These are phyloP conservation scores for Suillus lakei DNA, from an alignment of 768 basidiomycete genomes.

Conservation along the genomic window DNA sequence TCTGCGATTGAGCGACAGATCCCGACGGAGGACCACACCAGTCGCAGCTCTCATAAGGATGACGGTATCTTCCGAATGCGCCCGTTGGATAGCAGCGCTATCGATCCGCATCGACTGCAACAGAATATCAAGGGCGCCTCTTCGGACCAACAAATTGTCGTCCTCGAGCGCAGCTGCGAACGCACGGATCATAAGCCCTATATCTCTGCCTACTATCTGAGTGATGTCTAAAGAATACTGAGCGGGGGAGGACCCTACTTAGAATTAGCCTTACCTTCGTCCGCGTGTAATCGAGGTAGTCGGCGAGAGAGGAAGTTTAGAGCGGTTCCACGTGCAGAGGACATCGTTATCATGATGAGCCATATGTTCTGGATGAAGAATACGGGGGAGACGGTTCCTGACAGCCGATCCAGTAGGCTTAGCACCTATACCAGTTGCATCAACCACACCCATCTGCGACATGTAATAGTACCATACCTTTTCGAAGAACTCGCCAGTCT, in stretches of 20 bases:
- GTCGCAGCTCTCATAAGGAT: constrained; percentile 88
- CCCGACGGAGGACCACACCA: constrained; percentile 88
- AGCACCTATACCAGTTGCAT: constrained; percentile 61
- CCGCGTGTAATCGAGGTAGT: constrained; percentile 68
- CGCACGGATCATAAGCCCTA: constrained; percentile 93
- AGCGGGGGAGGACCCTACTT: constrained; percentile 8
- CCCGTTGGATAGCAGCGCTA: constrained; percentile 68
- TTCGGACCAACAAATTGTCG: constrained; percentile 87
- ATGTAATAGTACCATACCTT: constrained; percentile 49
- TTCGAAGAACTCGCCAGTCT: constrained; percentile 97
- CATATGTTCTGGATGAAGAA: constrained; percentile 98
- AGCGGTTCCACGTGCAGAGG: constrained; percentile 82
- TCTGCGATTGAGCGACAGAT: constrained; percentile 90
- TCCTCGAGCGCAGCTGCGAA: constrained; percentile 93
- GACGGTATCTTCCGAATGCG: constrained; percentile 71
- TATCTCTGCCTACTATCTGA: constrained; percentile 78
- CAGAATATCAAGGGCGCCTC: constrained; percentile 85
- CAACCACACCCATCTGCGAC: not conserved
- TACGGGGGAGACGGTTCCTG: constrained; percentile 80
- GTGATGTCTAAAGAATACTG: constrained; percentile 55
- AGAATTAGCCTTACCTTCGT: constrained; percentile 59
- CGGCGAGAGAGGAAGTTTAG: constrained; percentile 87
- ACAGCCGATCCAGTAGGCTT: constrained; percentile 76
- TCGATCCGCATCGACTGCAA: constrained; percentile 77
- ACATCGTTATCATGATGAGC: constrained; percentile 90